Conservation (phyloP, 495 filamentous ascomycete species). For the Annulohypoxylon stygium region DNA sequence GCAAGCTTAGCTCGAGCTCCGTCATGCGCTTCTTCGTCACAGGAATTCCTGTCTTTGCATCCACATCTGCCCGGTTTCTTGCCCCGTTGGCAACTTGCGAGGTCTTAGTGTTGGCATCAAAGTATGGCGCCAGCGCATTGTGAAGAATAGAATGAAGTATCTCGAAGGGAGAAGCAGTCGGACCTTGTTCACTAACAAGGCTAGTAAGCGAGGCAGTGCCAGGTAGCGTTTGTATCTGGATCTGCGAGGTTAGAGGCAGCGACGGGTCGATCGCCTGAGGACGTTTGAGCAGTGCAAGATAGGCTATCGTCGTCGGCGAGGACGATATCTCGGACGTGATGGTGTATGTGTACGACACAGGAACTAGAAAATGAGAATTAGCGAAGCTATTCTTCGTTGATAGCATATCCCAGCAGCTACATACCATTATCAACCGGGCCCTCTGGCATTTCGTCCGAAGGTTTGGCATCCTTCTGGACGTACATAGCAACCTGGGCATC, state of each 20-base stretch:
- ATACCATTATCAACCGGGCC: conserved; percentile 53
- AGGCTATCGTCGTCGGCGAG: conserved; percentile 81
- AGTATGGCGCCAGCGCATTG: conserved; percentile 89
- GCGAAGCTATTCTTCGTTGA: background rate
- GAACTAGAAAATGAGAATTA: conserved; percentile 47
- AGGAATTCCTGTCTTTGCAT: conserved; percentile 93
- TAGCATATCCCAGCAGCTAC: background rate
- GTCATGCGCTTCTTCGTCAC: conserved; percentile 95
- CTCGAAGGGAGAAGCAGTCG: conserved; percentile 86
- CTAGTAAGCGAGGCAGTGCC: conserved; percentile 76
- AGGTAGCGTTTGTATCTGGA: conserved; percentile 92
- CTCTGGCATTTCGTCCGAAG: conserved; percentile 54
- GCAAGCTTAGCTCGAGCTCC: conserved; percentile 88
- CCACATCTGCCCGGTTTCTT: conserved; percentile 80
- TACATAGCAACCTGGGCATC: conserved; percentile 90
- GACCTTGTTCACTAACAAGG: conserved; percentile 73
- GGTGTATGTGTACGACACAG: conserved; percentile 74
- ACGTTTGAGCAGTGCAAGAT: conserved; percentile 89
- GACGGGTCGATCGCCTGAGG: conserved; percentile 85
- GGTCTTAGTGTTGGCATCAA: conserved; percentile 91
- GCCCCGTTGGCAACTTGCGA: conserved; percentile 76
- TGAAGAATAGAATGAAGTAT: conserved; percentile 89
- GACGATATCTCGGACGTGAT: conserved; percentile 85
- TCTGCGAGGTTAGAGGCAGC: conserved; percentile 82
- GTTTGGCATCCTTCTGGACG: conserved; percentile 83